Evolutionary conservation across 768 basidiomycete species (phyloP), one percentile per base, ranked within the genome.

Genomic region (Russula brevipes): DNA sequence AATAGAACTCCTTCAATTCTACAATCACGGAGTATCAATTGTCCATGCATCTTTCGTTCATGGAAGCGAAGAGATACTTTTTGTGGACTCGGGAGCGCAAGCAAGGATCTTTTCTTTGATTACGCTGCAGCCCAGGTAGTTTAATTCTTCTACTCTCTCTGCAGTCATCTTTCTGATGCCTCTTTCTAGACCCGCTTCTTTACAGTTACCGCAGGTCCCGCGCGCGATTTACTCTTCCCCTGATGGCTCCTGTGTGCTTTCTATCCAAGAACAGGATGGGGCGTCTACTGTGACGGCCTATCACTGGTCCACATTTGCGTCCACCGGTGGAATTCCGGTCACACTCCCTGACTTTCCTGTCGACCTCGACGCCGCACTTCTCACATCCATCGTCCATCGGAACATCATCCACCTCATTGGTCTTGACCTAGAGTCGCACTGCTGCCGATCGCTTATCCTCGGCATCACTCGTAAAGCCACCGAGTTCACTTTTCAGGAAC

Each of bases 261-360:
- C 76, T 2, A 63, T 74, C 3, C 73, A 77, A 24, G 36, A 66
- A 35, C 31, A 45, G 17, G 36, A 64, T 8, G 52, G 46, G 0
- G 14, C 16, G 7, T 30, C 33, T 9, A 47, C 56, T 47, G 41
- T 81, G 2, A 76, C 71, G 2, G 78, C 79, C 0, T 84, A 80
- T 63, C 86, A 85, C 66, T 84, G 81, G 81, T 73, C 72, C 4
- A 82, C 82, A 0, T 84, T 86, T 61, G 85, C 84, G 2, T 79
- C 81, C 0, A 73, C 77, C 0, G 68, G 73, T 10, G 84, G 83
- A 16, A 79, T 78, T 24, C 19, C 50, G 0, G 67, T 83, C 1
- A 64, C 73, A 11, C 59, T 81, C 9, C 74, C 71, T 0, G 65
- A 68, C 0, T 65, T 73, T 11, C 61, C 67, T 5, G 38, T 63